Conservation (phyloP, 306 rosid genomes). For the Sicyos baderoa region DNA sequence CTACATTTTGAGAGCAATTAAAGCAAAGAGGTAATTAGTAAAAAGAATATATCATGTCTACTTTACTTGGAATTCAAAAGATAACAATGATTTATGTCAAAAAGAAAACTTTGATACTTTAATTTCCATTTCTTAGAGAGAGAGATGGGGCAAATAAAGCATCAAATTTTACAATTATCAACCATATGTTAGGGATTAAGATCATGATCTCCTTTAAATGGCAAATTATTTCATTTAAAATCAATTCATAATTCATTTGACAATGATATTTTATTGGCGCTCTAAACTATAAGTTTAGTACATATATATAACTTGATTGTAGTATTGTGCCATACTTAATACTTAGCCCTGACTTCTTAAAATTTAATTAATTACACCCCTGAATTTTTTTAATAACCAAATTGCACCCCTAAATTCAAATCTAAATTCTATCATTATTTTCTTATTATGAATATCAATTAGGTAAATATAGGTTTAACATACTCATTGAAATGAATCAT, state of each 20-base stretch:
- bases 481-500: no score
- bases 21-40: slow-evolving; percentile 1
- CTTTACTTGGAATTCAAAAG: slow-evolving; percentile 13
- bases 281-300: background rate
- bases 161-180: background rate
- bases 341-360: no score
- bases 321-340: no score
- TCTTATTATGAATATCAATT: no score
- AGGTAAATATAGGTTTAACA: no score
- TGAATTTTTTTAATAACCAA: no score
- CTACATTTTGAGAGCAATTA: slow-evolving; percentile 6
- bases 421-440: no score
- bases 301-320: no score
- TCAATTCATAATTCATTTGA: background rate
- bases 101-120: background rate
- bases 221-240: background rate
- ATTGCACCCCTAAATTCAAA: no score
- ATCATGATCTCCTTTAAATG: no score
- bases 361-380: no score
- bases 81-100: slow-evolving; percentile 7
- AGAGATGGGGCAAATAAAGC: background rate
- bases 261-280: background rate
- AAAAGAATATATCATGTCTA: background rate
- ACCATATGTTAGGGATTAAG: background rate
- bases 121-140: background rate